Percentiles rank a stretch among this genome's conserved stretches.
phyloP scores from a whole-genome alignment of 2,329 filamentous ascomycete species.

The Pseudonectria buxi region DNA sequence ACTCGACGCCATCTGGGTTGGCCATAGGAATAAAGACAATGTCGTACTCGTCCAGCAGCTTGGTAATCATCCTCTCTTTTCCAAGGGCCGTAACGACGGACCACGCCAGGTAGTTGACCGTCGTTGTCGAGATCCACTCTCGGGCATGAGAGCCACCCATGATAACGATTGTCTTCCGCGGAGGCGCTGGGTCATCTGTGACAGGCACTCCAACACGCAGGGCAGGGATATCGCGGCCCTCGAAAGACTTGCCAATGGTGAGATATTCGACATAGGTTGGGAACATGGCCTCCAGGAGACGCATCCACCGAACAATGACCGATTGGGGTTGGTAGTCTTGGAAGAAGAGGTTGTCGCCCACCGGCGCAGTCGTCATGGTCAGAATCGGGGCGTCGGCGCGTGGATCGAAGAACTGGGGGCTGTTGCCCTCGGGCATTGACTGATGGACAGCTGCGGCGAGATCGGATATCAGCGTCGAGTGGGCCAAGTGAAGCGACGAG shows the following conservation, averaged over 20 bases:
- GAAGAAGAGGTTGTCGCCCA: constrained; percentile 76
- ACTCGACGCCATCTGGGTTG: constrained; percentile 92
- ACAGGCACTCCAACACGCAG: constrained; percentile 62
- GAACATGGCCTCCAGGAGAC: constrained; percentile 82
- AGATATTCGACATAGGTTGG: constrained; percentile 68
- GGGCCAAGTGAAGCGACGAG: constrained; percentile 59
- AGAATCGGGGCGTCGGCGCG: constrained; percentile 25
- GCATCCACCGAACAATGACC: constrained; percentile 85
- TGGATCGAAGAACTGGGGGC: constrained; percentile 10
- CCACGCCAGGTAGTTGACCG: constrained; percentile 86
- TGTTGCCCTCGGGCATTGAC: constrained; percentile 21
- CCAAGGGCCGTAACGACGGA: constrained; percentile 78
- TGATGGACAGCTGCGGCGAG: constrained; percentile 70
- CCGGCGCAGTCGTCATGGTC: constrained; percentile 24
- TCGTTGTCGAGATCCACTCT: constrained; percentile 93
- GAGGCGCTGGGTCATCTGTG: constrained; percentile 34
- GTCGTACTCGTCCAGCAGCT: constrained; percentile 76
- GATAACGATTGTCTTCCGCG: constrained; percentile 71
- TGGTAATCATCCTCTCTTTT: constrained; percentile 63
- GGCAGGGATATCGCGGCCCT: constrained; percentile 79
- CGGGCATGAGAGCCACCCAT: constrained; percentile 85
- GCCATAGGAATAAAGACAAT: constrained; percentile 81
- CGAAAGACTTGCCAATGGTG: constrained; percentile 75
- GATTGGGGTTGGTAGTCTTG: constrained; percentile 83
- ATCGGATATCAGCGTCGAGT: constrained; percentile 73